These are phyloP conservation scores for Aegilops speltoides DNA, from an alignment of 176 grass and related monocot genomes.

Conservation along the genomic window DNA sequence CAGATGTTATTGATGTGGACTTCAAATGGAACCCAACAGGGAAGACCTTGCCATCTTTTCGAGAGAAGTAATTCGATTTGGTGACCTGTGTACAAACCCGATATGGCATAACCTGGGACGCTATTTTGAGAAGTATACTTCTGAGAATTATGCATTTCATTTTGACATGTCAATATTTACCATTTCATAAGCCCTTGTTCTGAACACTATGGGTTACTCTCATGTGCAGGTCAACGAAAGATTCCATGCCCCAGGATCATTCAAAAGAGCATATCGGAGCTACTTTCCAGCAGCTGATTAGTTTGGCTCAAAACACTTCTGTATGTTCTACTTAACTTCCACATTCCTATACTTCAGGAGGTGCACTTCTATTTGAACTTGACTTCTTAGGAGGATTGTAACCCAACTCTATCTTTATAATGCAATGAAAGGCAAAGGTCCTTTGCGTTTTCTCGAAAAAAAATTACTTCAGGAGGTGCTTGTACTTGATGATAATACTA, in stretches of 20 bases:
- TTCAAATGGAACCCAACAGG: conserved; percentile 55
- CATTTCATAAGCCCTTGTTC: conserved; percentile 15
- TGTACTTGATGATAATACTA: not conserved
- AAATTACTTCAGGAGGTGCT: not conserved
- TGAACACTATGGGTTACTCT: conserved; percentile 31
- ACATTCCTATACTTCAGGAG: not conserved
- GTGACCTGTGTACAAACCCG: conserved; percentile 83
- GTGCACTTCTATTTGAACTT: not conserved
- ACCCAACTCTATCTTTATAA: too few species aligned
- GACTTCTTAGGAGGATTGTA: too few species aligned
- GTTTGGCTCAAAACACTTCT: conserved; percentile 84
- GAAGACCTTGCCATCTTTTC: conserved; percentile 79
- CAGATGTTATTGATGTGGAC: not conserved
- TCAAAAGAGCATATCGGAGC: conserved; percentile 64
- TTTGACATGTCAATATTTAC: not conserved
- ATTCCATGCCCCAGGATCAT: conserved; percentile 56
- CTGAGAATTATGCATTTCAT: conserved; percentile 42
- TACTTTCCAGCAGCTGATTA: conserved; percentile 62
- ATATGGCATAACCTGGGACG: conserved; percentile 89
- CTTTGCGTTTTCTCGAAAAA: too few species aligned
- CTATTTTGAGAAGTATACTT: conserved; percentile 83
- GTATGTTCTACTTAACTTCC: conserved; percentile 37
- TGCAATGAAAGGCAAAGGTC: too few species aligned
- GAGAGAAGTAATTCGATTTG: conserved; percentile 92
- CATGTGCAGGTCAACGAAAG: conserved; percentile 57